Evolutionary conservation across 208 protist genomes (phyloP), one percentile per base, ranked within the genome.

Genomic region (Crithidia fasciculata): DNA sequence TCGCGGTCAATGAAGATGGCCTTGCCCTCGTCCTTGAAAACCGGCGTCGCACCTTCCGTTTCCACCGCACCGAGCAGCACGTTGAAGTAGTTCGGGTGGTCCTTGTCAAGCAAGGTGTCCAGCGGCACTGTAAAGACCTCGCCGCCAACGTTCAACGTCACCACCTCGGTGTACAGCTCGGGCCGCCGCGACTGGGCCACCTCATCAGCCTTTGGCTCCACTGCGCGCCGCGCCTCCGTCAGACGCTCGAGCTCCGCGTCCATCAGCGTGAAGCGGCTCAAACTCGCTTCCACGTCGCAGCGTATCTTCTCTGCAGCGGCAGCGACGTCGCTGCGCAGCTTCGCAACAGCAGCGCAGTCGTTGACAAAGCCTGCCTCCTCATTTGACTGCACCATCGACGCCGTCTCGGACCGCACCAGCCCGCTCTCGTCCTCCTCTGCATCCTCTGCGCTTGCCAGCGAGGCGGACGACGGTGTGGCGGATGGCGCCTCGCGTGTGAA

Each of bases 1-100:
- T 97, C 93, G 55, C 93, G 92, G 72, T 97, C 91, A 52, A 97
- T 86, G 70, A 96, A 97, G 44, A 95, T 77, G 19, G 81, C 78
- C 12, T 84, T 76, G 19, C 52, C 83, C 44, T 74, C 76, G 70
- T 95, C 90, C 45, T 76, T 78, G 50, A 92, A 82, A 9, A 89
- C 75, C 15, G 58, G 66, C 53, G 76, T 76, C 5, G 56, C 65
- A 6, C 43, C 47, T 0, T 18, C 70, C 10, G 53, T 58, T 9
- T 82, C 69, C 5, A 74, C 49, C 18, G 57, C 16, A 9, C 55
- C 56, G 16, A 89, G 68, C 13, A 89, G 76, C 2, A 73, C 37
- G 60, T 84, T 79, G 58, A 82, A 85, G 71, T 80, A 82, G 56
- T 72, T 83, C 1, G 61, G 67, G 47, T 62, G 54, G 50, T 78